Evolutionary conservation across 371 early-diverging fungal genomes (phyloP).

Genomic region (Smittium culicis): DNA sequence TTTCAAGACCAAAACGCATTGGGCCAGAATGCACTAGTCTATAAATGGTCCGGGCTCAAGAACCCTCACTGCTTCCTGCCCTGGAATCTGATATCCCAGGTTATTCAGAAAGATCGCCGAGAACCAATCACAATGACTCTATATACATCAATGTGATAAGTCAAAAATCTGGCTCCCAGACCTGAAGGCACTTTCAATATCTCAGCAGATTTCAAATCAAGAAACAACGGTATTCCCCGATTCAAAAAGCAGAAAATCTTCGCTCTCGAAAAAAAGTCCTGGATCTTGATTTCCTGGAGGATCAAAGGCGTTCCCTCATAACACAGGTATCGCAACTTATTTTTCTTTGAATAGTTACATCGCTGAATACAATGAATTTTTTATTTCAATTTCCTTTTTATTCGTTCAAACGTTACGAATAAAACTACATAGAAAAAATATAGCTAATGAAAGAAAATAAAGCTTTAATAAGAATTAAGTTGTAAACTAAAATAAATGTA

Average conservation of each 20-base stretch:
- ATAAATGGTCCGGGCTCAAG: conserved; percentile 14
- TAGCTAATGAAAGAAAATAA: too few relatives aligned
- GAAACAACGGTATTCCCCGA: neutral
- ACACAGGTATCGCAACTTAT: too few relatives aligned
- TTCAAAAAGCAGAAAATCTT: neutral
- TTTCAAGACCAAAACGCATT: conserved; percentile 18
- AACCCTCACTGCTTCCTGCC: conserved; percentile 19
- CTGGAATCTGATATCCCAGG: conserved; percentile 23
- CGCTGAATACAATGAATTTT: too few relatives aligned
- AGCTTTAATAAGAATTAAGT: too few relatives aligned
- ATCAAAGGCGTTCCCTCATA: neutral
- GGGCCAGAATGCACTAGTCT: conserved; percentile 24
- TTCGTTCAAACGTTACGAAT: too few relatives aligned
- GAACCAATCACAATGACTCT: conserved; percentile 8
- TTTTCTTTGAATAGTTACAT: too few relatives aligned
- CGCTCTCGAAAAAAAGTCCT: neutral
- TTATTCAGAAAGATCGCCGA: conserved; percentile 15
- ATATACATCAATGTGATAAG: conserved; percentile 7
- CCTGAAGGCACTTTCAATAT: neutral
- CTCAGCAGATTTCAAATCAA: neutral
- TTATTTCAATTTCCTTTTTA: too few relatives aligned
- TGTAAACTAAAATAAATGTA: too few relatives aligned
- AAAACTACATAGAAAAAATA: too few relatives aligned
- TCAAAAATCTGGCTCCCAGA: neutral
- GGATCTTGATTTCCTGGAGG: neutral